Evolutionary conservation across 2,329 filamentous ascomycete species (phyloP).

Genomic region (Calonectria henricotiae): DNA sequence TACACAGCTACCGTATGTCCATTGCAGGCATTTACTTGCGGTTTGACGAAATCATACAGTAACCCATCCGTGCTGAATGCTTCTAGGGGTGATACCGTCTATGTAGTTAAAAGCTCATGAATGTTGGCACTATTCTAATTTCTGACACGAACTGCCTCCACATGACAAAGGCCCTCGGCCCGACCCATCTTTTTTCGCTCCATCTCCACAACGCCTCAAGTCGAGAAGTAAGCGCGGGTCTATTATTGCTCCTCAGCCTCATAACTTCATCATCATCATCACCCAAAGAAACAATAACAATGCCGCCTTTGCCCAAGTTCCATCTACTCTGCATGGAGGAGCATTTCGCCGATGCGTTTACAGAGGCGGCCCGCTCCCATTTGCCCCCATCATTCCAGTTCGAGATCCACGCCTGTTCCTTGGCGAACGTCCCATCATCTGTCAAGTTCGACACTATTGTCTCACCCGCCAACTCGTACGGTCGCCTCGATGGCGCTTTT

Average conservation of each 20-base stretch:
- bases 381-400: conserved; percentile 54
- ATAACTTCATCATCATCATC: not conserved
- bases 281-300: not conserved
- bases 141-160: not conserved
- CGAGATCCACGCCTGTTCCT: conserved; percentile 59
- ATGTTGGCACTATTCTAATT: not conserved
- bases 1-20: too few relatives aligned
- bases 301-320: conserved; percentile 9
- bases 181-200: not conserved
- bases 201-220: not conserved
- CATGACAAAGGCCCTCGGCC: not conserved
- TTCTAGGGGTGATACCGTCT: too few relatives aligned
- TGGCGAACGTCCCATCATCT: conserved; percentile 58
- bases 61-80: not conserved
- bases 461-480: conserved; percentile 71
- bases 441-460: conserved; percentile 66
- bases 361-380: conserved; percentile 6
- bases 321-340: conserved; percentile 27
- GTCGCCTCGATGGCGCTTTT: conserved; percentile 69
- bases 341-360: conserved; percentile 6
- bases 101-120: too few relatives aligned
- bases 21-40: too few relatives aligned
- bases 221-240: not conserved
- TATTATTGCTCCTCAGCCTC: not conserved
- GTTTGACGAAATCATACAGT: too few relatives aligned